Evolutionary conservation across 441 rosid genomes (phyloP), one percentile per base, ranked within the genome.

Genomic region (Lepidium campestre): DNA sequence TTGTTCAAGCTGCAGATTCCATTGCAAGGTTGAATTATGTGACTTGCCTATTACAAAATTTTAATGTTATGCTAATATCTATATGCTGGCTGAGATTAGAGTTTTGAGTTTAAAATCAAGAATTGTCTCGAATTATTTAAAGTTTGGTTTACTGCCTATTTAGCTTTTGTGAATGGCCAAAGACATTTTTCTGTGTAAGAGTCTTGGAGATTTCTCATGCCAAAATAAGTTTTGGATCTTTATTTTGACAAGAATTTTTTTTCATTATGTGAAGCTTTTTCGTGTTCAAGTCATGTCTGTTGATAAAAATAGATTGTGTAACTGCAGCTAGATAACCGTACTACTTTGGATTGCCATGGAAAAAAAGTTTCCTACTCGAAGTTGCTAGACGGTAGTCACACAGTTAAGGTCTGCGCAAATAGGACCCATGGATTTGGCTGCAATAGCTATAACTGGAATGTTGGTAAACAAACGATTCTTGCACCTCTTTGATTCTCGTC

Each of bases 311-410:
- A 3, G 0, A 22, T 13, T 68, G 66, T 75, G 31, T 63, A 20
- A 42, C 32, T 69, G 85, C 86, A 93, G 99, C 80, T 91, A 75
- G 96, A 93, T 85, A 62, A 73, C 74, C 86, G 77, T 5, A 29
- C 53, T 48, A 68, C 80, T 68, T 77, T 87, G 58, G 81, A 85
- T 53, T 91, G 97, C 67, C 81, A 78, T 54, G 58, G 39, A 62
- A 65, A 75, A 82, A 50, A 75, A 71, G 76, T 81, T 73, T 66
- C 71, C 11, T 89, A 84, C 74, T 49, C 76, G 10, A 83, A 80
- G 32, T 80, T 93, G 77, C 65, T 57, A 39, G 99, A 91, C 7
- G 96, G 99, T 18, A 80, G 77, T 39, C 97, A 93, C 79, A 72
- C 88, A 48, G 87, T 91, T 77, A 80, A 76, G 81, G 91, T 93